Evolutionary conservation across 1,284 basidiomycete species (phyloP), one percentile per base, ranked within the genome.

Genomic region (Trichosporon ovoides): DNA sequence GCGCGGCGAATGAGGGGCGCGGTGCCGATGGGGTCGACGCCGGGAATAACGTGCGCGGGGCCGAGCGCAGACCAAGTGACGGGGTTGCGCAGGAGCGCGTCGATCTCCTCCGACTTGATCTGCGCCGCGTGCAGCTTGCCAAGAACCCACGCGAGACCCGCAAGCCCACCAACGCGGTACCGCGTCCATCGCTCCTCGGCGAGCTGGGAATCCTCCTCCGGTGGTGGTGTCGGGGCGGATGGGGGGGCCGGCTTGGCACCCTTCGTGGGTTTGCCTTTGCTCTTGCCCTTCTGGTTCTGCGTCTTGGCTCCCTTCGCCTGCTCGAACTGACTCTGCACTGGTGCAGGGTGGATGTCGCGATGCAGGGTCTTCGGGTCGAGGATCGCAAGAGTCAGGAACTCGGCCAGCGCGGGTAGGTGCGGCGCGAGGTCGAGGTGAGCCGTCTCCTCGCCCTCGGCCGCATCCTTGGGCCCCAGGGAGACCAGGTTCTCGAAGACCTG

Each of bases 361-460:
- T 89, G 85, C 1, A 90, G 76, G 0, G 80, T 84, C 14, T 74
- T 74, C 0, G 91, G 89, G 69, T 89, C 84, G 16, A 91, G 79
- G 2, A 86, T 75, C 0, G 84, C 81, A 18, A 75, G 64, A 1
- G 72, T 68, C 36, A 78, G 64, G 62, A 75, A 78, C 55, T 76
- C 75, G 13, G 70, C 65, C 3, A 79, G 55, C 1, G 67, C 56
- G 1, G 66, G 59, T 48, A 82, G 72, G 36, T 77, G 72, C 13
- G 66, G 62, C 1, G 50, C 53, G n/a, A 85, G 68, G 7, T 77
- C 60, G 16, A 84, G 71, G 0, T 57, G 61, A 4, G 54, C 14
- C 1, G 61, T 40, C 18, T 50, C 54, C 11, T 52, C 60, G 22
- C 55, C 60, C 3, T 53, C 53, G 3, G 35, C 9, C 2, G 33